phyloP scores from a whole-genome alignment of 345 rosid genomes.

The Iberis pinnata region DNA sequence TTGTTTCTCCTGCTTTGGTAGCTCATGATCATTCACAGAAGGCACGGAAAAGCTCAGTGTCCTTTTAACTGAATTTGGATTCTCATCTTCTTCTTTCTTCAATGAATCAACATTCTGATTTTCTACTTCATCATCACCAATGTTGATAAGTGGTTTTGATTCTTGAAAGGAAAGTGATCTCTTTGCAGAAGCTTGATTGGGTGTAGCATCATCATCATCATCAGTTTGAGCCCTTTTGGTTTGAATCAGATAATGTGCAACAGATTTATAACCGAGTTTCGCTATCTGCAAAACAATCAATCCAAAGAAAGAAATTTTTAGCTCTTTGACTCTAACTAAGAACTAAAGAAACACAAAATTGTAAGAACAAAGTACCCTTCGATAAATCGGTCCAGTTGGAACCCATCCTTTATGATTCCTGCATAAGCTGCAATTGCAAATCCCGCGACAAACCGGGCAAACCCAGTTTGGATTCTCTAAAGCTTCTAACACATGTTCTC shows the following conservation, averaged over 20 bases:
- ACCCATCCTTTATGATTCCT: conserved; percentile 76
- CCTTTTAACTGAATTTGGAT: too few relatives aligned
- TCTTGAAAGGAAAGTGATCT: conserved; percentile 53
- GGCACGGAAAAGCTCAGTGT: too few relatives aligned
- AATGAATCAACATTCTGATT: too few relatives aligned
- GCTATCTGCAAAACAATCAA: conserved; percentile 46
- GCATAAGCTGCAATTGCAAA: conserved; percentile 93
- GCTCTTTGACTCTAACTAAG: neutral
- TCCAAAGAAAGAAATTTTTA: conserved; percentile 12
- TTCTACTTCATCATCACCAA: neutral
- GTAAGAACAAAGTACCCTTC: conserved; percentile 38
- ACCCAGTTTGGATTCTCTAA: conserved; percentile 65
- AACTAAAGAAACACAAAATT: neutral
- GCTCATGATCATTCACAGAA: too few relatives aligned
- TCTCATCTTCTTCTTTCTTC: too few relatives aligned
- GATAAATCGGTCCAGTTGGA: conserved; percentile 67
- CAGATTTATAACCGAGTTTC: conserved; percentile 73
- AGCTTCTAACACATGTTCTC: conserved; percentile 93
- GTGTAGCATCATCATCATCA: conserved; percentile 23
- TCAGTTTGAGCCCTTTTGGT: conserved; percentile 32
- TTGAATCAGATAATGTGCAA: conserved; percentile 85
- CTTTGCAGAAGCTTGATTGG: conserved; percentile 50
- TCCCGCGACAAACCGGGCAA: conserved; percentile 84
- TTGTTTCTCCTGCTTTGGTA: neutral
- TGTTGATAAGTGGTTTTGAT: conserved; percentile 18